Percentiles rank a stretch among this genome's conserved stretches.
Conservation (phyloP, 2,329 filamentous ascomycete genomes). For the Davidsoniella virescens region DNA sequence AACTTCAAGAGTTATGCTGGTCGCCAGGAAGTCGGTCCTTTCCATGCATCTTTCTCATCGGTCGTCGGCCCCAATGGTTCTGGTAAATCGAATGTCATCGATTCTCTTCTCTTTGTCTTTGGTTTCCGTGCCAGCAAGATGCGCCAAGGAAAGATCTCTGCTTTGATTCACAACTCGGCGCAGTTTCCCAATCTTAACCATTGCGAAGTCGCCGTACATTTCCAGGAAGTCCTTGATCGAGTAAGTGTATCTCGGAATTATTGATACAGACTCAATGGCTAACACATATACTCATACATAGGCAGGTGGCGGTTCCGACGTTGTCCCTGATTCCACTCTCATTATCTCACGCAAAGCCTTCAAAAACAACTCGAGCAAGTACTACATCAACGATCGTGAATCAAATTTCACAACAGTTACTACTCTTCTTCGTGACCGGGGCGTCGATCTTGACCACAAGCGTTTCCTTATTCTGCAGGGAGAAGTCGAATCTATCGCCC, state of each 20-base stretch:
- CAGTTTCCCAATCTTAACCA: constrained; percentile 68
- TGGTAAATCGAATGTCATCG: constrained; percentile 97
- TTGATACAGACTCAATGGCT: constrained; percentile 17
- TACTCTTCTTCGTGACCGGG: constrained; percentile 67
- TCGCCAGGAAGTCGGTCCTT: constrained; percentile 85
- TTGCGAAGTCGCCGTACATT: constrained; percentile 94
- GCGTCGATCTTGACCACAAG: constrained; percentile 94
- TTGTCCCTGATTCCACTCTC: constrained; percentile 70
- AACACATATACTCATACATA: constrained; percentile 17
- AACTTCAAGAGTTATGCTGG: constrained; percentile 99
- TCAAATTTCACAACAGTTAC: constrained; percentile 91
- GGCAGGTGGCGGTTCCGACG: constrained; percentile 56
- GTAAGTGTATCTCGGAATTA: constrained; percentile 22
- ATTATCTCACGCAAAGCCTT: constrained; percentile 86
- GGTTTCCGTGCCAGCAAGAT: constrained; percentile 98
- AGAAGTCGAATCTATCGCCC: constrained; percentile 94
- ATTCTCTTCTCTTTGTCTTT: constrained; percentile 96
- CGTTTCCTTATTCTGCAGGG: constrained; percentile 94
- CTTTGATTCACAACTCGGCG: constrained; percentile 92
- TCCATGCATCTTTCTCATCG: constrained; percentile 92
- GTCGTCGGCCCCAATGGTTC: constrained; percentile 97
- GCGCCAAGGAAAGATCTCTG: constrained; percentile 96
- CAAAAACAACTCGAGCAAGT: constrained; percentile 96
- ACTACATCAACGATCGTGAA: constrained; percentile 82
- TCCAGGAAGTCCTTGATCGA: constrained; percentile 84